Percentiles rank a stretch among this genome's conserved stretches.
Evolutionary conservation across 768 basidiomycete genomes (phyloP).

Genomic region (Podaxis carcinomalis): DNA sequence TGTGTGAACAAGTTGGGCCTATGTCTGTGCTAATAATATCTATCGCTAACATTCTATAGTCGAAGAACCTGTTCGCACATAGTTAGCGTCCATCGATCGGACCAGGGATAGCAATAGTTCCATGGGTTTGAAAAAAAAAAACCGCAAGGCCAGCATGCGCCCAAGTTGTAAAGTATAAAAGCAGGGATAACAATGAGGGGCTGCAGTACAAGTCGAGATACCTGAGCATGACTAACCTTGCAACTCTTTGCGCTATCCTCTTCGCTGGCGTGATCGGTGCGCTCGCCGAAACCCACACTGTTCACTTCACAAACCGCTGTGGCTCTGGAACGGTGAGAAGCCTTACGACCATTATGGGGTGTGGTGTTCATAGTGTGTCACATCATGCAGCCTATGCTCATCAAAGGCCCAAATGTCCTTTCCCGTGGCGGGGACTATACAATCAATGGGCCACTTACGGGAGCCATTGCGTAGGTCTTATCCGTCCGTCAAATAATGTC

Average conservation of each 20-base stretch:
- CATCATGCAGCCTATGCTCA: conserved; percentile 20
- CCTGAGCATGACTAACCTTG: background rate
- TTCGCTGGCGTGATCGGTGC: conserved; percentile 18
- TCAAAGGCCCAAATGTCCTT: conserved; percentile 23
- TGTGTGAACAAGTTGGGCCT: background rate
- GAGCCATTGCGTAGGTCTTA: conserved; percentile 29
- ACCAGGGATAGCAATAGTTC: background rate
- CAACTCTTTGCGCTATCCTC: conserved; percentile 15
- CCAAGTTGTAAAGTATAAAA: too few species aligned
- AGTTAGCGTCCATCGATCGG: background rate
- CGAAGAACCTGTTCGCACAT: background rate
- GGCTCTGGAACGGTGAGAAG: conserved; percentile 26
- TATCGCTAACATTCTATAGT: background rate
- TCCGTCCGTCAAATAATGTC: background rate
- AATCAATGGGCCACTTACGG: conserved; percentile 23
- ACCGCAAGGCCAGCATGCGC: too few species aligned
- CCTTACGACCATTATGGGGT: background rate
- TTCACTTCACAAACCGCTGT: conserved; percentile 34
- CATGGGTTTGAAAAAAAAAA: background rate
- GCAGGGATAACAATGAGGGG: too few species aligned
- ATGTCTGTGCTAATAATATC: background rate
- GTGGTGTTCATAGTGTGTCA: background rate
- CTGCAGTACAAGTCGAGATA: too few species aligned
- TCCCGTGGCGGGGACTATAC: conserved; percentile 26
- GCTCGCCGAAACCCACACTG: conserved; percentile 28